These are phyloP conservation scores for Hymenoscyphus occultus DNA, from an alignment of 2,329 filamentous ascomycete genomes.

Conservation along the genomic window DNA sequence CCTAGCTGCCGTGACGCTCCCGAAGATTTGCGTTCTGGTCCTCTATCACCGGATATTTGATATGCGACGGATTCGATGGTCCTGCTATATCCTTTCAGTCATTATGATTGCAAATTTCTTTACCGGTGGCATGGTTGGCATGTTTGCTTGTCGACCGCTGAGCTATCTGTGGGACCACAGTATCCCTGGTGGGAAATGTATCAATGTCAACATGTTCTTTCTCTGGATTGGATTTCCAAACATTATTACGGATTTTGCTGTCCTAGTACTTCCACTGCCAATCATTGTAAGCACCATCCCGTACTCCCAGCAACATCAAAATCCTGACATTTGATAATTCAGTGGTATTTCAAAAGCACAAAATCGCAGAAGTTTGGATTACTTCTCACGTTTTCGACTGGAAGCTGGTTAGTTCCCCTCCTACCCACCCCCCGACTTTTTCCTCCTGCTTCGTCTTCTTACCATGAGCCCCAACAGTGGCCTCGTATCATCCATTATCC, in stretches of 20 bases:
- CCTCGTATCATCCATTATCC: conserved; percentile 8
- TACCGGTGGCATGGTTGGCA: neutral
- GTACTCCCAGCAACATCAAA: neutral
- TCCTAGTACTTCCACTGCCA: conserved; percentile 12
- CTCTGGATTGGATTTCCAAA: conserved; percentile 8
- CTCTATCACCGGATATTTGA: conserved; percentile 11
- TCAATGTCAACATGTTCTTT: conserved; percentile 4
- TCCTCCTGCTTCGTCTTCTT: neutral
- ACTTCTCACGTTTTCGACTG: conserved; percentile 5
- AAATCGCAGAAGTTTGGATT: conserved; percentile 5
- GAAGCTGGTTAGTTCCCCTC: conserved; percentile 5
- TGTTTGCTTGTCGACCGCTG: neutral
- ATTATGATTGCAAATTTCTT: conserved; percentile 9
- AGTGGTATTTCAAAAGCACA: conserved; percentile 8
- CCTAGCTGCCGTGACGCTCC: conserved; percentile 3
- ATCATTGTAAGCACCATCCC: neutral
- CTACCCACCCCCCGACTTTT: neutral
- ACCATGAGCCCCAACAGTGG: neutral
- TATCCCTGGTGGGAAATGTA: neutral
- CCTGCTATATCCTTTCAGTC: neutral
- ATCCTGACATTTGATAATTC: neutral
- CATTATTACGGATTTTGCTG: conserved; percentile 12
- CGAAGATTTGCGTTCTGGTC: conserved; percentile 10
- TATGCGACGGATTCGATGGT: neutral
- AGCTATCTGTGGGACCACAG: neutral